phyloP scores from a whole-genome alignment of 352 stramenopile species.

The Halophytophthora polymorphica region DNA sequence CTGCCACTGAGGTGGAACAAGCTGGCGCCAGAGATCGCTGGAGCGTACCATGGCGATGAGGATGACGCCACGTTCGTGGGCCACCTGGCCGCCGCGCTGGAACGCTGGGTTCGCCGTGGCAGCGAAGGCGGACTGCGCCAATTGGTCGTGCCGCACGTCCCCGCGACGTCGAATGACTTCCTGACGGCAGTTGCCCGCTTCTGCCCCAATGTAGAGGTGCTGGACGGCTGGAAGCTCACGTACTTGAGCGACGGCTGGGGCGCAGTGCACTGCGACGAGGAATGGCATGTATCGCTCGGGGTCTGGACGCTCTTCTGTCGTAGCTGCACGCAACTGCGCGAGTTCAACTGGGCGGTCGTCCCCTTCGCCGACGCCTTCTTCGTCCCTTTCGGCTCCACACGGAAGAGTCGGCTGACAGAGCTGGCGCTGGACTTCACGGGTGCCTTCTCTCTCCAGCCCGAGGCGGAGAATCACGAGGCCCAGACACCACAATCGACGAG shows the following conservation, averaged over 20 bases:
- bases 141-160: slow-evolving; percentile 35
- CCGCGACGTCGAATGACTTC: slow-evolving; percentile 38
- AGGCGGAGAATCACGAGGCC: slow-evolving; percentile 6
- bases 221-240: slow-evolving; percentile 58
- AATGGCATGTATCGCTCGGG: slow-evolving; percentile 39
- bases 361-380: slow-evolving; percentile 53
- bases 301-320: slow-evolving; percentile 43
- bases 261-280: slow-evolving; percentile 44
- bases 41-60: slow-evolving; percentile 16
- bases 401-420: slow-evolving; percentile 38
- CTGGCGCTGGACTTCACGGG: slow-evolving; percentile 39
- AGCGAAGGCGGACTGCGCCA: slow-evolving; percentile 30
- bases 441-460: slow-evolving; percentile 11
- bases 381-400: slow-evolving; percentile 33
- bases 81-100: slow-evolving; percentile 30
- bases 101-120: slow-evolving; percentile 37
- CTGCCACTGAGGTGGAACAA: slow-evolving; percentile 42
- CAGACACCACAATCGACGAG: neutral
- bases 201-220: slow-evolving; percentile 46
- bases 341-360: slow-evolving; percentile 62
- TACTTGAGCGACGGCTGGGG: slow-evolving; percentile 48
- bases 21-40: slow-evolving; percentile 19
- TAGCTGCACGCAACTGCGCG: slow-evolving; percentile 32
- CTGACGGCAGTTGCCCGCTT: slow-evolving; percentile 35
- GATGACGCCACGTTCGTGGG: slow-evolving; percentile 28